Base-by-base conservation (phyloP, 495 filamentous ascomycete species). In the Neurospora sp. region DNA sequence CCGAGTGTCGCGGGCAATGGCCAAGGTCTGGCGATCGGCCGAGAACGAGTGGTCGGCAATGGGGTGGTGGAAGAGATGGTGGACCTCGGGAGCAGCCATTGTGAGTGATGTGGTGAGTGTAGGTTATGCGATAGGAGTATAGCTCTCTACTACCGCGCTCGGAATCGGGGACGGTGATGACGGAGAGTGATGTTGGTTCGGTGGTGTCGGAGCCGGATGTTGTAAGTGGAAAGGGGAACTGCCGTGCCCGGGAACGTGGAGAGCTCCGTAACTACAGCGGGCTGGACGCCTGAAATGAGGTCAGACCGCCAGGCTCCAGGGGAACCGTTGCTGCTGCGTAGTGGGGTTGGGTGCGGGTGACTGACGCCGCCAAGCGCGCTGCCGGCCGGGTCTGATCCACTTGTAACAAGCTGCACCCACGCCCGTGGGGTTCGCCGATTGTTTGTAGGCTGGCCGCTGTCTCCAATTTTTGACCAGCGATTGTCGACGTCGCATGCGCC, bases 1-100 rank as follows among this genome's bases (percentile, higher is more conserved):
- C 78, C 88, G 91, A 79, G 89, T 96, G 80, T 98, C 96, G 74
- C 93, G 91, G 70, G 96, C 92, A 70, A 99, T 93, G 75, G 95
- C 96, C 72, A 99, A 88, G 23, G 93, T 95, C 80, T 91, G 85
- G 80, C 90, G 91, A 83, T 99, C 96, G 46, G 93, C 90, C 72
- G 93, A 97, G 88, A 98, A 99, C 31, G 96, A 97, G 84, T 99
- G 96, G 84, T 99, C 96, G 49, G 95, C 92, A 79, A 99, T 97
- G 76, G 95, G 93, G 75, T 92, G 89, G 83, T 99, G 94, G 84
- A 98, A 98, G 72, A 99, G 93, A 79, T 98, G 96, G 83, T 99
- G 93, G 70, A 95, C 92, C 85, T 98, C 93, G 73, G 95, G 93
- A 74, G 90, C 77, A 66, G 92, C 86, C 95, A 98, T 98, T 11